Evolutionary conservation across 2,329 filamentous ascomycete species (phyloP).

Genomic region (Acrocalymma vagum): DNA sequence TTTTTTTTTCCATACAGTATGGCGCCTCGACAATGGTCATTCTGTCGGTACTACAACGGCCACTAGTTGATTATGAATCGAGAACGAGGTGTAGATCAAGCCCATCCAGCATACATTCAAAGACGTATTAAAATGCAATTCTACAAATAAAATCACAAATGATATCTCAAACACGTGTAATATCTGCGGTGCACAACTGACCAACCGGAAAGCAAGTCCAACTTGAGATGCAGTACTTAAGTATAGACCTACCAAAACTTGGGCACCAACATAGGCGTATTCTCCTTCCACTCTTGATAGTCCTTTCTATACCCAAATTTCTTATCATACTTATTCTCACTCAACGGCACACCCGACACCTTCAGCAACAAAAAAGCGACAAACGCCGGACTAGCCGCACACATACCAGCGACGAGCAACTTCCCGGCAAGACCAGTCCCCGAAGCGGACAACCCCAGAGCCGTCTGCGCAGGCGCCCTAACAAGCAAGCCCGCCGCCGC

Average conservation of each 20-base stretch:
- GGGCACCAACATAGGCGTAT: constrained; percentile 71
- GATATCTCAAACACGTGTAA: too few species aligned
- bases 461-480: constrained; percentile 62
- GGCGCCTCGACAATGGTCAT: too few species aligned
- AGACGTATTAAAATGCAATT: too few species aligned
- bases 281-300: constrained; percentile 73
- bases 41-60: too few species aligned
- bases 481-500: constrained; percentile 65
- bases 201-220: too few species aligned
- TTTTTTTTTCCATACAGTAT: too few species aligned
- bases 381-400: constrained; percentile 70
- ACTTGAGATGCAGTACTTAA: too few species aligned
- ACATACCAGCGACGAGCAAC: constrained; percentile 58
- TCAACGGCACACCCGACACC: constrained; percentile 71
- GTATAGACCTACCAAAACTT: constrained; percentile 62
- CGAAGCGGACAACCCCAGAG: constrained; percentile 66
- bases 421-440: constrained; percentile 50
- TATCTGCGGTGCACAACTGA: too few species aligned
- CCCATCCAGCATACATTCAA: too few species aligned
- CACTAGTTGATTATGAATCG: too few species aligned
- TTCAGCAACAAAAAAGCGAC: constrained; percentile 69
- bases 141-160: too few species aligned
- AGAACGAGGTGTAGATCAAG: too few species aligned
- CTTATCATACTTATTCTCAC: constrained; percentile 74
- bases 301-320: constrained; percentile 69